Conservation (phyloP, 768 basidiomycete genomes). For the Mycena kentingensis region DNA sequence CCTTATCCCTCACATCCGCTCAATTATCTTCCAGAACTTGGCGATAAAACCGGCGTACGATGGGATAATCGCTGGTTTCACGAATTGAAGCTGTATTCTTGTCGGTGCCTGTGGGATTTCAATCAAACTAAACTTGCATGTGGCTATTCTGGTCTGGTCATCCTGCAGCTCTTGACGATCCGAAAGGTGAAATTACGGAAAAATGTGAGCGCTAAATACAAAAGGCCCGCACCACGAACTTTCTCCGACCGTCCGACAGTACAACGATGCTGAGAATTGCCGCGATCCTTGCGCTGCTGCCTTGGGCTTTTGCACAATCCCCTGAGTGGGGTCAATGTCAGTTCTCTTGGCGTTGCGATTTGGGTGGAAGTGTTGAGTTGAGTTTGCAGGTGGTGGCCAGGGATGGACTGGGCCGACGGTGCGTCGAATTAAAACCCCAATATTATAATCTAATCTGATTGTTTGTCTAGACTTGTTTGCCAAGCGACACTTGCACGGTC, state of each 20-base stretch:
- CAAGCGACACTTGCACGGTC: neutral
- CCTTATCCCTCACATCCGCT: too few species aligned
- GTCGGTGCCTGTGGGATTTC: too few species aligned
- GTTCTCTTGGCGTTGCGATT: too few species aligned
- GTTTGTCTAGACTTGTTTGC: constrained; percentile 7
- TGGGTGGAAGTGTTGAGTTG: neutral
- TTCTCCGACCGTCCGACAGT: neutral
- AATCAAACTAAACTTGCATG: too few species aligned
- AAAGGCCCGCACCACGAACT: too few species aligned
- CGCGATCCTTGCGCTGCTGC: constrained; percentile 10
- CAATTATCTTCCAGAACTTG: constrained; percentile 34
- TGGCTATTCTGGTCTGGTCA: too few species aligned
- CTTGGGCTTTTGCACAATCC: constrained; percentile 12
- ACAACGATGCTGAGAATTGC: neutral
- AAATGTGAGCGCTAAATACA: neutral
- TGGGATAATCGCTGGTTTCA: too few species aligned
- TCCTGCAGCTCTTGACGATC: too few species aligned
- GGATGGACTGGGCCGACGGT: constrained; percentile 14
- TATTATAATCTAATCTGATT: too few species aligned
- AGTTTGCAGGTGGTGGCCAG: constrained; percentile 10
- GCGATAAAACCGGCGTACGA: constrained; percentile 48
- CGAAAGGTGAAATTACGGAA: too few species aligned
- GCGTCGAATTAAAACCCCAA: too few species aligned
- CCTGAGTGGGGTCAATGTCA: constrained; percentile 16
- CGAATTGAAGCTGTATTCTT: too few species aligned